Percentiles rank a stretch among this genome's conserved stretches.
These are phyloP conservation scores for Suillus subluteus DNA, from an alignment of 768 basidiomycete genomes.

Conservation along the genomic window DNA sequence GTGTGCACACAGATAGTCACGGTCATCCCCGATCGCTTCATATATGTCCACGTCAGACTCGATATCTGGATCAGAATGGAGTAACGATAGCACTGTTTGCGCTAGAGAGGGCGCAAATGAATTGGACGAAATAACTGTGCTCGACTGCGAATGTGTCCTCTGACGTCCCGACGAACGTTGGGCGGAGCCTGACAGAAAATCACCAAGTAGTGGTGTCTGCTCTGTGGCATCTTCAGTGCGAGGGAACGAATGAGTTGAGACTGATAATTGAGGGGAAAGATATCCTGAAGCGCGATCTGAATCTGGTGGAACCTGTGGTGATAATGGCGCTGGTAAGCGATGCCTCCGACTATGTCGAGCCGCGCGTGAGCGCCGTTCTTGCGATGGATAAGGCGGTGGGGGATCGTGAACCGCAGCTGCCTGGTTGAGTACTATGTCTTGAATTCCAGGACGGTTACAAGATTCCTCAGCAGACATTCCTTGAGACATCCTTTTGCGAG, in stretches of 20 bases:
- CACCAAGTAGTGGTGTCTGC: constrained; percentile 49
- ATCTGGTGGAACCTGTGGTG: constrained; percentile 38
- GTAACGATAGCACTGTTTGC: constrained; percentile 73
- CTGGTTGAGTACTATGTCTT: constrained; percentile 9
- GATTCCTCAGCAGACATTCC: background rate
- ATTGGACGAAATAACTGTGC: constrained; percentile 45
- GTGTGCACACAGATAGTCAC: constrained; percentile 26
- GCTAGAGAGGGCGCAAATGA: constrained; percentile 67
- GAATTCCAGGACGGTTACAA: background rate
- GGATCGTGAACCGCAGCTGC: constrained; percentile 47
- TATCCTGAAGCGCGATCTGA: constrained; percentile 40
- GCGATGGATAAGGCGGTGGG: constrained; percentile 72
- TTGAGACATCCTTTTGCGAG: background rate
- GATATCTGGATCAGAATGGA: constrained; percentile 52
- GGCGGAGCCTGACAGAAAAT: constrained; percentile 26
- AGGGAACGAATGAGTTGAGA: constrained; percentile 30
- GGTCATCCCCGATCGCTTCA: constrained; percentile 26
- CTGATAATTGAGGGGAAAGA: constrained; percentile 21
- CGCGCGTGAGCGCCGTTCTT: constrained; percentile 44
- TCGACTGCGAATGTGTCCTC: constrained; percentile 62
- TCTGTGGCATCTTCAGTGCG: constrained; percentile 42
- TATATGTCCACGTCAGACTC: constrained; percentile 43
- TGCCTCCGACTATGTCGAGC: constrained; percentile 34
- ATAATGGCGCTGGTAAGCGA: constrained; percentile 32
- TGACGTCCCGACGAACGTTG: constrained; percentile 39